These are phyloP conservation scores for Aspergillus sp. DNA, from an alignment of 2,329 filamentous ascomycete species.

Conservation along the genomic window DNA sequence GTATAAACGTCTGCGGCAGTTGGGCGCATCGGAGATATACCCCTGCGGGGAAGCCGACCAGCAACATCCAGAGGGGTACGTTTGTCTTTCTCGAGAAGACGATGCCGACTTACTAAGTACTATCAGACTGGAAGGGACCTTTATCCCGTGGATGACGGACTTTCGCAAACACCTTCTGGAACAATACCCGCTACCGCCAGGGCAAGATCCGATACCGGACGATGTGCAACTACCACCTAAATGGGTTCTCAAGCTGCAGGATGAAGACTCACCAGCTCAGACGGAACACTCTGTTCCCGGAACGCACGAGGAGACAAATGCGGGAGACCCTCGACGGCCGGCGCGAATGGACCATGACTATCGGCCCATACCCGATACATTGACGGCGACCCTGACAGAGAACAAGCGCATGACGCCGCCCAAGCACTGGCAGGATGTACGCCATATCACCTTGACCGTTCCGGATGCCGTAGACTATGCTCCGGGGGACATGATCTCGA, in stretches of 20 bases:
- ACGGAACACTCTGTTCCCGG: constrained; percentile 1
- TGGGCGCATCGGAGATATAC: constrained; percentile 76
- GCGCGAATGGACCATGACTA: constrained; percentile 40
- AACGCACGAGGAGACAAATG: constrained; percentile 2
- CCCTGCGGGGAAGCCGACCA: constrained; percentile 86
- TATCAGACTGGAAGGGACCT: constrained; percentile 73
- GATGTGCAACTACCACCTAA: constrained; percentile 74
- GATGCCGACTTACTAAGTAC: background rate
- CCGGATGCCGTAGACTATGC: constrained; percentile 48
- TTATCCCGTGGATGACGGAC: constrained; percentile 71
- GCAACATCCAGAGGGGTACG: constrained; percentile 85
- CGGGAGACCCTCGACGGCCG: constrained; percentile 20
- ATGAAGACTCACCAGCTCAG: background rate
- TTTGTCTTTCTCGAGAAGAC: constrained; percentile 13
- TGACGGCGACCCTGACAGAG: constrained; percentile 57
- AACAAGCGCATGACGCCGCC: constrained; percentile 73
- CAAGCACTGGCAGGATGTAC: constrained; percentile 91
- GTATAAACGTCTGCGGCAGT: constrained; percentile 76
- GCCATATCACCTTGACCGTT: constrained; percentile 65
- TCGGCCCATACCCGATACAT: constrained; percentile 59
- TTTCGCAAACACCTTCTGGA: constrained; percentile 67
- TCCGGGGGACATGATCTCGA: constrained; percentile 76
- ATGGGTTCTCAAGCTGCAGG: constrained; percentile 53
- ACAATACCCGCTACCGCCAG: constrained; percentile 67
- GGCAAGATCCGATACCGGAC: constrained; percentile 68